Conservation (phyloP, 2,329 filamentous ascomycete genomes). For the Truncatella angustata region DNA sequence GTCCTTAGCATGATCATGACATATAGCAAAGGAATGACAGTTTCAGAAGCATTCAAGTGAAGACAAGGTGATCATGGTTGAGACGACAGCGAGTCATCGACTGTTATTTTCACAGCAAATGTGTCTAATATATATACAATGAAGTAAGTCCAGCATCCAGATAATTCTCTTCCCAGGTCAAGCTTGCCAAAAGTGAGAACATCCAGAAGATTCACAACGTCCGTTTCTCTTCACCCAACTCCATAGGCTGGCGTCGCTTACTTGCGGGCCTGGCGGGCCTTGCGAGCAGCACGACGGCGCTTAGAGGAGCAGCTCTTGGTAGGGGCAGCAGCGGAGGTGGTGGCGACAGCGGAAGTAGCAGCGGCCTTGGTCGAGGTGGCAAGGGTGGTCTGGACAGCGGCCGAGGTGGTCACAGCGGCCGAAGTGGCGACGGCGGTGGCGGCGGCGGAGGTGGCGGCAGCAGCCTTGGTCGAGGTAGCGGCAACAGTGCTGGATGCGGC, state of each 20-base stretch:
- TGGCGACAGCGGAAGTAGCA: not conserved
- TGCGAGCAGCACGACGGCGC: too few relatives aligned
- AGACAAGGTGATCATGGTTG: not conserved
- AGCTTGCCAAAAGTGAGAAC: conserved; percentile 1
- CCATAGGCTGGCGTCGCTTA: not conserved
- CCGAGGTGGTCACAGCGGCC: not conserved
- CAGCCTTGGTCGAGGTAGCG: not conserved
- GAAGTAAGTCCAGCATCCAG: conserved; percentile 6
- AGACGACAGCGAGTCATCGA: not conserved
- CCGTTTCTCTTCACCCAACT: not conserved
- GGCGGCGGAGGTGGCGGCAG: not conserved
- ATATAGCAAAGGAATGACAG: not conserved
- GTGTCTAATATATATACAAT: conserved; percentile 8
- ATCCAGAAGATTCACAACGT: not conserved
- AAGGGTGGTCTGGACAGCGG: conserved; percentile 2
- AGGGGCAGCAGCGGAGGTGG: not conserved
- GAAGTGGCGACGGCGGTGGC: not conserved
- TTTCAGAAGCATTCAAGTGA: not conserved
- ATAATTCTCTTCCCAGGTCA: conserved; percentile 1
- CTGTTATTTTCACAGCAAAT: not conserved
- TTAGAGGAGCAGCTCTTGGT: not conserved
- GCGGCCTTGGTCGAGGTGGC: conserved; percentile 7
- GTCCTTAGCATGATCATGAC: not conserved
- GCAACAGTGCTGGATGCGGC: not conserved
- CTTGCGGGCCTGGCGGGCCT: not conserved